Evolutionary conservation across 768 basidiomycete species (phyloP), one percentile per base, ranked within the genome.

Genomic region (Rhodotorula kratochvilovae): DNA sequence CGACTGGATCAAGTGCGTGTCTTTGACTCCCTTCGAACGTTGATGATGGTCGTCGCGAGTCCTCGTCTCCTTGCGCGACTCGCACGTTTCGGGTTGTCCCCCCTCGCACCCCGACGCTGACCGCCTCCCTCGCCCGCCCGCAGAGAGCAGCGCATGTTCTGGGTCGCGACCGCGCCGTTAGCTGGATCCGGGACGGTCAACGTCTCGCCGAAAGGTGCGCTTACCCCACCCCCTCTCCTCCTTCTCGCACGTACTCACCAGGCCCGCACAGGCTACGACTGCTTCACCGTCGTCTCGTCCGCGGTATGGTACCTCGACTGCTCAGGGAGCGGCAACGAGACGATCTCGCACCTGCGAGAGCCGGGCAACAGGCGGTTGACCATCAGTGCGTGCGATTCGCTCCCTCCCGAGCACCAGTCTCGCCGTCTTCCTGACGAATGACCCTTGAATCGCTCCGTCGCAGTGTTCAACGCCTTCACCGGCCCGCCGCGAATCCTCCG

Each of bases 281-380:
- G 25, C 31, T 71, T 74, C 70, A 53, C 68, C 43, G 50, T 74
- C 39, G 70, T 61, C 5, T 61, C 51, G 7, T 68, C 43, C 10
- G 48, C 33, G 0, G 64, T 55, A 29, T 74, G 73, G 73, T 74
- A 74, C 60, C 54, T 64, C 3, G 73, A 74, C 45, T 62, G 69
- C 50, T 63, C 71, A 0, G 71, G 71, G 1, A 57, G 53, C 6
- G 75, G 76, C 4, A 68, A 66, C 51, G 76, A 77, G 53, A 76
- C 76, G 5, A 61, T 77, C 29, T 63, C 70, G 5, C 76, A 77
- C 42, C 33, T 77, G 8, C 48, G 61, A 25, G 74, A 77, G 48
- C 51, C 39, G 13, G 65, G 65, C 1, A 77, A 77, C 61, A 64
- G 63, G 15, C 63, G 76, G 23, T 67, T 77, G 31, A 77, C 76